Conservation (phyloP, 108 stramenopile genomes). For the Poteriospumella lacustris region DNA sequence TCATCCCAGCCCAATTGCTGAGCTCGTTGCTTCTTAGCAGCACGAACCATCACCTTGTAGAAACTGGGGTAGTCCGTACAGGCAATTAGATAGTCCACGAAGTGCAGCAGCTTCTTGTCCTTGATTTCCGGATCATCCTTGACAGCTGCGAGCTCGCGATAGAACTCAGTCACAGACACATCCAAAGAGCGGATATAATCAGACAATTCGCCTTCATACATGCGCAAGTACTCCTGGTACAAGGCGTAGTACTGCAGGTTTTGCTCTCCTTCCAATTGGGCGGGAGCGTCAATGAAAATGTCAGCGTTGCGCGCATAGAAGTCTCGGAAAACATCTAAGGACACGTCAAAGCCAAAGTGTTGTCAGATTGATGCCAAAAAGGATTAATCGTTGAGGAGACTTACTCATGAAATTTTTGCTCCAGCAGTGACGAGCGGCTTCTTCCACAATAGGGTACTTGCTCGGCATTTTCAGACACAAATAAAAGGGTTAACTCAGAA, state of each 20-base stretch:
- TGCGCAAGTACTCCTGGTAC: conserved; percentile 7
- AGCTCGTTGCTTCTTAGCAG: conserved; percentile 34
- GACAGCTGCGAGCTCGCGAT: conserved; percentile 10
- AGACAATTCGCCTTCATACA: not conserved
- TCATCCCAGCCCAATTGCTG: not conserved
- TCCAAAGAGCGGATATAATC: conserved; percentile 1
- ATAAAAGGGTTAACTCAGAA: too few relatives aligned
- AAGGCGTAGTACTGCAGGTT: conserved; percentile 20
- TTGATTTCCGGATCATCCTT: conserved; percentile 31
- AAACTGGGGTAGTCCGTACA: conserved; percentile 36
- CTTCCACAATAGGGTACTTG: conserved; percentile 17
- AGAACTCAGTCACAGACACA: not conserved
- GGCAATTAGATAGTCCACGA: conserved; percentile 39
- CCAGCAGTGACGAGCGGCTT: conserved; percentile 15
- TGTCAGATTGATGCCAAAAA: too few relatives aligned
- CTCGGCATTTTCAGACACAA: not conserved
- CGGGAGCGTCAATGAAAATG: conserved; percentile 4
- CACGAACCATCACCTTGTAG: conserved; percentile 40
- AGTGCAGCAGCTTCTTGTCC: conserved; percentile 28
- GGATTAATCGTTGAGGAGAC: too few relatives aligned
- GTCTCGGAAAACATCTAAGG: conserved; percentile 21
- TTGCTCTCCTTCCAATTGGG: conserved; percentile 13
- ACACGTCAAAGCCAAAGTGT: too few relatives aligned
- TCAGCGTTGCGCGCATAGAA: not conserved
- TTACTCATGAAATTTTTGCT: conserved; percentile 25